Evolutionary conservation across 1,284 basidiomycete species (phyloP), one percentile per base, ranked within the genome.

Genomic region (Gyrodon tennesseensis): DNA sequence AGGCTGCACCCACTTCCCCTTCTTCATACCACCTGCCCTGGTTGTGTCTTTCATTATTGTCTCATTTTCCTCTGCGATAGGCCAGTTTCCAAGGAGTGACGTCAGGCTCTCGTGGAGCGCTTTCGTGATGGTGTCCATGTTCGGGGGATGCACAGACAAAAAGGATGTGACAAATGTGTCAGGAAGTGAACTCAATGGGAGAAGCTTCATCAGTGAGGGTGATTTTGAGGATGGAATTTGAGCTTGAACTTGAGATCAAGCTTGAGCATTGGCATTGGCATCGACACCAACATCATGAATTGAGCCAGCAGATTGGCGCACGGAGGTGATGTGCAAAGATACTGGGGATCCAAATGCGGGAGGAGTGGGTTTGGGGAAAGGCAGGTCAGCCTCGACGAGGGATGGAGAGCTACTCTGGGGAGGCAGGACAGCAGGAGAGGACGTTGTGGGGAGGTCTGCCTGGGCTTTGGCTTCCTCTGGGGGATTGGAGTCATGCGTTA

Each of bases 31-130:
- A 39, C 53, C 62, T 29, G 29, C 55, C 75, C 77, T 37, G 18
- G 5, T n/a, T 0, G 16, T 16, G 5, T 18, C 61, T 31, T 34
- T 37, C 27, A 19, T 39, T 46, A 53, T 68, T 23, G 61, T 60
- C 37, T 60, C 64, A 34, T 79, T 79, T 18, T 80, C 81, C 18
- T 83, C 83, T 2, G 77, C 75, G 40, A 80, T 77, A 34, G 80
- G 79, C 21, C 88, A 79, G 73, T 91, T 91, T 11, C 89, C 89
- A 15, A 90, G 77, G 60, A 89, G 72, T n/a, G 83, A 82, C 7
- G 83, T 83, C 53, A 91, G 83, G 65, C 83, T 87, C 64, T 87
- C 86, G 65, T 88, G 83, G 29, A 91, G 76, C 25, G 82, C 84
- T 49, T 75, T 74, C 12, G 70, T 61, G 23, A 73, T 67, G 25